A percentile compares a stretch with the other conserved stretches of the same genome.
phyloP scores from a whole-genome alignment of 179 eudicot genomes.

The Spinacia oleracea region DNA sequence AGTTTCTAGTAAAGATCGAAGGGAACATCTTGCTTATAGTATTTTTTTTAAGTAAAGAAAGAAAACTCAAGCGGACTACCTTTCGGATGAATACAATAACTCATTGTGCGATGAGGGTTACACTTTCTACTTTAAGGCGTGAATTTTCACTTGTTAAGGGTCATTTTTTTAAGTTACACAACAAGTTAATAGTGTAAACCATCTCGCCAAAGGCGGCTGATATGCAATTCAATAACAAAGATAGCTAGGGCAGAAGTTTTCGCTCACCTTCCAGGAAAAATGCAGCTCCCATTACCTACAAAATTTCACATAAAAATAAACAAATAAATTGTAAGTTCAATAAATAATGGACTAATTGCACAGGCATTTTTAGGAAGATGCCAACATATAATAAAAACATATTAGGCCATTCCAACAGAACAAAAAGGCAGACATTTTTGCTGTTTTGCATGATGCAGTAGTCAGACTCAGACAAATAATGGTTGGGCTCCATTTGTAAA shows the following conservation, averaged over 20 bases:
- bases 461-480: slow-evolving; percentile 10
- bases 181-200: not conserved
- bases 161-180: not conserved
- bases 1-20: too few species aligned
- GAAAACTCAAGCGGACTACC: too few species aligned
- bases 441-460: slow-evolving; percentile 17
- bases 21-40: too few species aligned
- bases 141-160: too few species aligned
- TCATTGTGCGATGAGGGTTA: too few species aligned
- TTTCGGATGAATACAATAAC: too few species aligned
- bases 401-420: slow-evolving; percentile 18
- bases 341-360: slow-evolving; percentile 8
- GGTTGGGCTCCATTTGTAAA: slow-evolving; percentile 24
- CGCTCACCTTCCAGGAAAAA: slow-evolving; percentile 84
- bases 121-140: too few species aligned
- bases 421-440: slow-evolving; percentile 24
- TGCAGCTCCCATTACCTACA: slow-evolving; percentile 82
- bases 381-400: slow-evolving; percentile 25
- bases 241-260: not conserved
- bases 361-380: slow-evolving; percentile 17
- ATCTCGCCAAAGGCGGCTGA: too few species aligned
- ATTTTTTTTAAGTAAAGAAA: too few species aligned
- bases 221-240: not conserved
- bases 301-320: slow-evolving; percentile 31
- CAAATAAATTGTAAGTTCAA: slow-evolving; percentile 23